Evolutionary conservation across 805 yeast species (phyloP).

Genomic region (Zygosaccharomyces rouxii): DNA sequence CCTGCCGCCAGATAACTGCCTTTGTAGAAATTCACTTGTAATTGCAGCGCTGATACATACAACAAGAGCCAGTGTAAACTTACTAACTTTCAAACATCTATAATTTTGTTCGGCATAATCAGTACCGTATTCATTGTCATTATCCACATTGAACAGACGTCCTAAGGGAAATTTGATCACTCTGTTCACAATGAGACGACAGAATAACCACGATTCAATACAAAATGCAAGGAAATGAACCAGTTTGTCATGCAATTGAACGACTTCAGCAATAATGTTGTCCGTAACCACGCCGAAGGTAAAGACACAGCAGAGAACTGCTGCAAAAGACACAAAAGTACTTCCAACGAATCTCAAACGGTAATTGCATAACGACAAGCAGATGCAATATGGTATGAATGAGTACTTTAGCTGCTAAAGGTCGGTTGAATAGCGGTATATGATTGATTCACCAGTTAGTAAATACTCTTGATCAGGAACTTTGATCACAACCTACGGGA

Average conservation of each 20-base stretch:
- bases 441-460: background rate
- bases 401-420: background rate
- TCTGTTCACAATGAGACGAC: conserved; percentile 41
- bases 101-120: background rate
- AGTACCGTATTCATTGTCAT: background rate
- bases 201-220: conserved; percentile 46
- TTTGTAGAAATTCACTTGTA: conserved; percentile 49
- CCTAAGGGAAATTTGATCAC: conserved; percentile 1
- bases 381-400: background rate
- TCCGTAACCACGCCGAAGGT: conserved; percentile 36
- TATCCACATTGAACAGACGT: background rate
- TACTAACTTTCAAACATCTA: conserved; percentile 11
- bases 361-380: background rate
- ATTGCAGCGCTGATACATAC: conserved; percentile 46
- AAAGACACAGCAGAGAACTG: conserved; percentile 18
- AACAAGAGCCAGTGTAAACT: conserved; percentile 34
- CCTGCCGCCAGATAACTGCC: conserved; percentile 25
- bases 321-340: conserved; percentile 16
- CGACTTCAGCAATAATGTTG: conserved; percentile 38
- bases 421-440: background rate
- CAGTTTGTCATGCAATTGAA: conserved; percentile 47
- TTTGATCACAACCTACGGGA: background rate
- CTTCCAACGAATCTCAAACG: conserved; percentile 14
- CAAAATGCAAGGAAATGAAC: conserved; percentile 47
- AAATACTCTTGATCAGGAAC: background rate